A percentile compares a stretch with the other conserved stretches of the same genome.
phyloP scores from a whole-genome alignment of 2,329 filamentous ascomycete species.

The Pseudogymnoascus sp. region DNA sequence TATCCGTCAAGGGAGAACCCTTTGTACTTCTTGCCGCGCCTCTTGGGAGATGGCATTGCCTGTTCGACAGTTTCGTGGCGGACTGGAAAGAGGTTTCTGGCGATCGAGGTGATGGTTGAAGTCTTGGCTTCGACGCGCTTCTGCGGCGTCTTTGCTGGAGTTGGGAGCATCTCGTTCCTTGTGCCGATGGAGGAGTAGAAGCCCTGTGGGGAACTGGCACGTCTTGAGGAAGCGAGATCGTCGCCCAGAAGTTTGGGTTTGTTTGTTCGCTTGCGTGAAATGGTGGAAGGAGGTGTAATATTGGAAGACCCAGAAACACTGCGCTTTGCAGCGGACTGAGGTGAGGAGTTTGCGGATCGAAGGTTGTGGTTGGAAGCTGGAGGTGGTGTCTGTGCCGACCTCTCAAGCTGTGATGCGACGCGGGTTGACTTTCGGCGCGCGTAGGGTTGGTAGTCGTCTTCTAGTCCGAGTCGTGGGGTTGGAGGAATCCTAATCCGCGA shows the following conservation, averaged over 20 bases:
- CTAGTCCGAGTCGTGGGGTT: constrained; percentile 58
- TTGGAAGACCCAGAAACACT: constrained; percentile 16
- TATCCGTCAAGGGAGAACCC: constrained; percentile 51
- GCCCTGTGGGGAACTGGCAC: neutral
- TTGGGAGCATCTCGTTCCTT: constrained; percentile 55
- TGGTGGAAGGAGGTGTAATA: constrained; percentile 22
- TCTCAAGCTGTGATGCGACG: constrained; percentile 47
- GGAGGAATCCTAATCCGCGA: constrained; percentile 54
- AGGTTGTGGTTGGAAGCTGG: constrained; percentile 30
- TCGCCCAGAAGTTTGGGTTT: constrained; percentile 17
- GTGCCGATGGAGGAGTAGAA: constrained; percentile 11
- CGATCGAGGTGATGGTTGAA: constrained; percentile 44
- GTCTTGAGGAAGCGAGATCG: constrained; percentile 29
- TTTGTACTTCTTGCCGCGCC: constrained; percentile 50
- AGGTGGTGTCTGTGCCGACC: constrained; percentile 42
- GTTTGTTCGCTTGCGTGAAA: constrained; percentile 19
- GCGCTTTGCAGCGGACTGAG: constrained; percentile 15
- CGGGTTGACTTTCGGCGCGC: constrained; percentile 52
- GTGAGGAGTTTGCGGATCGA: constrained; percentile 26
- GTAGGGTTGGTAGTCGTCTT: constrained; percentile 65
- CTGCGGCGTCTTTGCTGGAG: constrained; percentile 69
- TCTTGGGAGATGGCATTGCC: constrained; percentile 50
- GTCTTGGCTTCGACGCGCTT: constrained; percentile 41
- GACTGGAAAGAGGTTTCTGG: constrained; percentile 53
- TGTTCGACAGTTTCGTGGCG: constrained; percentile 39